These are phyloP conservation scores for Naganishia friedmannii DNA, from an alignment of 768 basidiomycete genomes.

Conservation along the genomic window DNA sequence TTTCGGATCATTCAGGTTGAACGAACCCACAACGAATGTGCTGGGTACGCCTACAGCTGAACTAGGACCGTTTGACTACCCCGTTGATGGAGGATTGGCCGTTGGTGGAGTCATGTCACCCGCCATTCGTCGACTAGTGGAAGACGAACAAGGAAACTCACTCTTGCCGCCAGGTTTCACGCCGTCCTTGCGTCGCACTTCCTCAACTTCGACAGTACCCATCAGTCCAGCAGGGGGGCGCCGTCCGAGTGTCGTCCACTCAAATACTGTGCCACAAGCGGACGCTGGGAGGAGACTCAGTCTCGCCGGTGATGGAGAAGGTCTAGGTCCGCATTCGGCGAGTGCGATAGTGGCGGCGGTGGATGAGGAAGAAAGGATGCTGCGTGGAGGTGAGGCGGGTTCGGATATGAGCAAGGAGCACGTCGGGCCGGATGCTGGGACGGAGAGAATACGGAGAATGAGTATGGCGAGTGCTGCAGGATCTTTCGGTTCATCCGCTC, in stretches of 20 bases:
- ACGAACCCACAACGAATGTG: slow-evolving; percentile 17
- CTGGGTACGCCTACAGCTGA: slow-evolving; percentile 44
- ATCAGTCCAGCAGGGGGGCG: slow-evolving; percentile 15
- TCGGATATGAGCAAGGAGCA: not conserved
- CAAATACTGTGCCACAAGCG: slow-evolving; percentile 21
- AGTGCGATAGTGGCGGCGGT: slow-evolving; percentile 6
- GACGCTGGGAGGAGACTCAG: slow-evolving; percentile 19
- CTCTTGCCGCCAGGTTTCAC: slow-evolving; percentile 10
- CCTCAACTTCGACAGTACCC: slow-evolving; percentile 10
- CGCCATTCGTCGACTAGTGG: slow-evolving; percentile 1
- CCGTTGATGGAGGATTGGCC: slow-evolving; percentile 19
- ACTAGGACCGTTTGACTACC: slow-evolving; percentile 48
- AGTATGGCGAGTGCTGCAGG: not conserved
- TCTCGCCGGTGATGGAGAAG: slow-evolving; percentile 20
- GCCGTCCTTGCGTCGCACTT: not conserved
- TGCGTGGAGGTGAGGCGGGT: not conserved
- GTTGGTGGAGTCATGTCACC: slow-evolving; percentile 2
- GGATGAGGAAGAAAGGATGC: slow-evolving; percentile 5
- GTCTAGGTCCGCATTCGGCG: slow-evolving; percentile 15
- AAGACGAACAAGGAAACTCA: not conserved
- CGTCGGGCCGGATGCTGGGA: not conserved
- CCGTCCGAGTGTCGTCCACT: slow-evolving; percentile 28
- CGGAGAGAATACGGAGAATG: not conserved
- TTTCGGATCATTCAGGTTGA: slow-evolving; percentile 18
- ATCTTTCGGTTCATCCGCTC: not conserved